phyloP scores from a whole-genome alignment of 2,329 filamentous ascomycete genomes.

The Trichothecium roseum region DNA sequence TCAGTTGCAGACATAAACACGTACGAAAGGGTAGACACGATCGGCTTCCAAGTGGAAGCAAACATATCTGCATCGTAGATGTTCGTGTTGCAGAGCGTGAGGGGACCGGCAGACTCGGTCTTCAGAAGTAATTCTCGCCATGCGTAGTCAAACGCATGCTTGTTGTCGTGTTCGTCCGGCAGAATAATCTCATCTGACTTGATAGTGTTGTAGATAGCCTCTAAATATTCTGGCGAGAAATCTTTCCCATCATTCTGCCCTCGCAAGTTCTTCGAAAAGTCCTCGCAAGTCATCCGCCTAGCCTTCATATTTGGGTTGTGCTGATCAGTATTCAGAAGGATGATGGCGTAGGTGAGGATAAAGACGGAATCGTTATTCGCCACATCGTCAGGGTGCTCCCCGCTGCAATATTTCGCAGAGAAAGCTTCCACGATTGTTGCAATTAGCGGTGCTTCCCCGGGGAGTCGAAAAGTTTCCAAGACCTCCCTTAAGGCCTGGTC shows the following conservation, averaged over 20 bases:
- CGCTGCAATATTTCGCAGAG: constrained; percentile 70
- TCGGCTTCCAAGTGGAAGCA: constrained; percentile 86
- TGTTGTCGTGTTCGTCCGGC: constrained; percentile 93
- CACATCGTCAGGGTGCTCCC: constrained; percentile 60
- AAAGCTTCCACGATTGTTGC: constrained; percentile 86
- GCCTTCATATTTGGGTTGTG: constrained; percentile 84
- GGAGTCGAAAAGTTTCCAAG: constrained; percentile 86
- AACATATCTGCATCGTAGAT: constrained; percentile 98
- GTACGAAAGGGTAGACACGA: constrained; percentile 89
- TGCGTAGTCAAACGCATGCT: constrained; percentile 91
- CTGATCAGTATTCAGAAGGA: constrained; percentile 94
- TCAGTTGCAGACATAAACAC: constrained; percentile 99
- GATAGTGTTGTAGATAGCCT: constrained; percentile 84
- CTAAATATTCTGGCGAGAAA: constrained; percentile 73
- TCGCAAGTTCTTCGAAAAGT: constrained; percentile 82
- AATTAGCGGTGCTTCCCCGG: constrained; percentile 86
- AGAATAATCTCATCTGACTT: constrained; percentile 90
- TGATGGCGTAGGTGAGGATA: constrained; percentile 88
- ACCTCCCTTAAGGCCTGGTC: constrained; percentile 82
- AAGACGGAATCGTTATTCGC: constrained; percentile 82
- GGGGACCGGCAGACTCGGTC: constrained; percentile 61
- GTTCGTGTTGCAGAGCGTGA: constrained; percentile 79
- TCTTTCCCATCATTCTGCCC: constrained; percentile 81
- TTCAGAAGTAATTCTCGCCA: constrained; percentile 93
- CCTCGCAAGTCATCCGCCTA: constrained; percentile 73